Base-by-base conservation (phyloP, 1,284 basidiomycete genomes). In the Ceratobasidium sp. region DNA sequence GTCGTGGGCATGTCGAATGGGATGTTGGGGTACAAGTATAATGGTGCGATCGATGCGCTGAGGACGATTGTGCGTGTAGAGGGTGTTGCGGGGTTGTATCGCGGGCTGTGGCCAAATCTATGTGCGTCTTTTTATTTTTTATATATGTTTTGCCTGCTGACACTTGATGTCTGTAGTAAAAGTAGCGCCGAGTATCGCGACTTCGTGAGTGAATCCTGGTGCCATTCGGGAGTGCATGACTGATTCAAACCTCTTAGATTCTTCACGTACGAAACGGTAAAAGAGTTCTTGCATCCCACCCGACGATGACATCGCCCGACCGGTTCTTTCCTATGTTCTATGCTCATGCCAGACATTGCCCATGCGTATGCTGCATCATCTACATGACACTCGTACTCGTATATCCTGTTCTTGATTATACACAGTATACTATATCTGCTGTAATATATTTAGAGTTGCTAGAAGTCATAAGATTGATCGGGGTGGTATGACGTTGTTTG, bases 91-190 rank as follows among this genome's bases (percentile, higher is more conserved):
- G 92, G 92, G 30, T 80, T 95, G 75, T 95, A 97, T 81, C 85
- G 94, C 74, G 95, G 95, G 6, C 82, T 98, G 54, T 92, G 92
- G 87, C 94, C 95, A 12, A 98, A 98, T 81, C 82, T 98, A 74
- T 85, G 95, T 90, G 85, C 85, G 89, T 90, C 81, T 53, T 30
- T 49, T 64, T 42, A 36, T 70, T 72, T 73, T 66, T 71, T 73
- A n/a, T 54, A 12, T 14, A 2, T 18, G 64, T 70, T 71, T 64
- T 60, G 8, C 44, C 46, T 67, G 49, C 67, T 77, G 74, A 77
- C 30, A 33, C 30, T 59, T 72, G 30, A 33, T 72, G 51, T 58
- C 64, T 75, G 49, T 78, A 92, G 91, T 93, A 75, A 93, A 95
- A 81, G 93, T 95, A 23, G 90, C 92, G 2, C 94, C 94, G n/a